Percentiles rank a stretch among this genome's conserved stretches.
Evolutionary conservation across 768 basidiomycete species (phyloP).

Genomic region (Amanita exitialis): DNA sequence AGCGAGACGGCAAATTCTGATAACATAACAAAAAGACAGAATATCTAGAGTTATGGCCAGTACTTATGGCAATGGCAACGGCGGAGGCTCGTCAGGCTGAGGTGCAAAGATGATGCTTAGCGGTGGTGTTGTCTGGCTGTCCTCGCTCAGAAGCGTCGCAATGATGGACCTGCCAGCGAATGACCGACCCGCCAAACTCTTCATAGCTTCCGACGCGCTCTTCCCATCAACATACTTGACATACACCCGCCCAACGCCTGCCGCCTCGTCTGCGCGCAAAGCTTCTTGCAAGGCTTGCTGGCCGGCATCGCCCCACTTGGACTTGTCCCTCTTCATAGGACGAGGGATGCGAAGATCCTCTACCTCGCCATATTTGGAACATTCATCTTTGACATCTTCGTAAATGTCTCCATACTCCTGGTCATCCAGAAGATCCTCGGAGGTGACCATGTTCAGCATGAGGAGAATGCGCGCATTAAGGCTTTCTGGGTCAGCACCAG

Average conservation of each 20-base stretch:
- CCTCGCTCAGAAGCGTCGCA: constrained; percentile 73
- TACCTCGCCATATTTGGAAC: constrained; percentile 67
- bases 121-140: constrained; percentile 79
- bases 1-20: neutral
- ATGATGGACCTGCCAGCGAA: constrained; percentile 85
- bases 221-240: constrained; percentile 68
- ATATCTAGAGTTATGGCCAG: neutral
- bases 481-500: constrained; percentile 48
- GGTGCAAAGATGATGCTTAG: constrained; percentile 77
- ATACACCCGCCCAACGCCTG: constrained; percentile 93
- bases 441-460: constrained; percentile 97
- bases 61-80: constrained; percentile 35
- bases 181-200: constrained; percentile 81
- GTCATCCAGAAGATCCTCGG: constrained; percentile 86
- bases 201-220: constrained; percentile 63
- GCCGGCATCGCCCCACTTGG: constrained; percentile 65
- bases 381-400: constrained; percentile 92
- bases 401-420: constrained; percentile 90
- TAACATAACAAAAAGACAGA: neutral
- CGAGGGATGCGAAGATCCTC: constrained; percentile 85
- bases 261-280: constrained; percentile 71
- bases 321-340: constrained; percentile 79
- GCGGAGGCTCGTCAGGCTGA: constrained; percentile 74
- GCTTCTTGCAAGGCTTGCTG: constrained; percentile 55
- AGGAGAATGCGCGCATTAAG: constrained; percentile 77